Conservation (phyloP, 2,329 filamentous ascomycete genomes). For the Nothopassalora personata region DNA sequence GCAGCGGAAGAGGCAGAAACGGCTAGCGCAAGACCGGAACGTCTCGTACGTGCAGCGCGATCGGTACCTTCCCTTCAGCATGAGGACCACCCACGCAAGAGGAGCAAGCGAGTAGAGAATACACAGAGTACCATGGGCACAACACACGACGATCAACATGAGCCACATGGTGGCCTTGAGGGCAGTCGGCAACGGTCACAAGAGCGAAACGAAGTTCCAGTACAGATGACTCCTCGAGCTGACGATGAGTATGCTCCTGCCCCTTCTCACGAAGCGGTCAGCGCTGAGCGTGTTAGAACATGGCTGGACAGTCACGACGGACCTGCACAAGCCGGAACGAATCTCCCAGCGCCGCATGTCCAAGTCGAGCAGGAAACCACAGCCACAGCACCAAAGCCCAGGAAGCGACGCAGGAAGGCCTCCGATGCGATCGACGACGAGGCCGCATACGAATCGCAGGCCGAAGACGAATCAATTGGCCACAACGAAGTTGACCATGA, state of each 20-base stretch:
- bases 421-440: conserved; percentile 10
- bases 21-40: neutral
- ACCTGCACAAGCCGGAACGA: neutral
- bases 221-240: neutral
- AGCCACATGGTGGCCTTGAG: neutral
- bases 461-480: neutral
- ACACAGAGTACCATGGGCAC: neutral
- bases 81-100: neutral
- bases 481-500: neutral
- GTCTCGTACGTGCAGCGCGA: neutral
- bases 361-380: neutral
- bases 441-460: conserved; percentile 9
- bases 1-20: neutral
- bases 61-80: neutral
- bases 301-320: conserved; percentile 9
- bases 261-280: neutral
- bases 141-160: neutral
- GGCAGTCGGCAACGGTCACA: neutral
- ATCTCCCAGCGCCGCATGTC: neutral
- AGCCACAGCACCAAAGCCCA: neutral
- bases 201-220: neutral
- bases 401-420: neutral
- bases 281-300: conserved; percentile 5
- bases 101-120: neutral
- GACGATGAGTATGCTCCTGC: neutral